Evolutionary conservation across 495 filamentous ascomycete species (phyloP), one percentile per base, ranked within the genome.

Genomic region (Penicillium nucicola): DNA sequence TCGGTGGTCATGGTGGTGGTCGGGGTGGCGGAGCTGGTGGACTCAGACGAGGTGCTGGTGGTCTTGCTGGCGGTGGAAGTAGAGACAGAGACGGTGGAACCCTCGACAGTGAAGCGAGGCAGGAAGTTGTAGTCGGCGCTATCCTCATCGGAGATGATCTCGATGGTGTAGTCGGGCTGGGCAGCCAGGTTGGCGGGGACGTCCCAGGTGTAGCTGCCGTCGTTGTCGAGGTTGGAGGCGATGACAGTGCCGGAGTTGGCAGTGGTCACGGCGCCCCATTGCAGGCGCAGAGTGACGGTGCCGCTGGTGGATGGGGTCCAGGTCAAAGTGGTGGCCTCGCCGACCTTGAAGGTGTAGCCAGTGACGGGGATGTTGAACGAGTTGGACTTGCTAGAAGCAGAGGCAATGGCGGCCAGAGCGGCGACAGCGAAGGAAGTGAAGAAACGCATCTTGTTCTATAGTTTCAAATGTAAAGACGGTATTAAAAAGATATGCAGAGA

Each of bases 11-110:
- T 42, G 52, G 46, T 64, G 61, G 17, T 74, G 61, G 18, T 84
- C 67, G 56, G 89, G 88, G 53, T 90, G 75, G 55, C 80, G 74
- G 20, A 90, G 69, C 12, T 52, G n/a, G 65, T 51, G 10, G 57
- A 52, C 14, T 48, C 30, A 9, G 63, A 52, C 13, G 42, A 36
- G 17, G 46, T 42, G 11, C 53, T 47, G 1, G 45, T 52, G n/a
- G 65, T 68, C n/a, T 75, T 56, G 50, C 55, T 55, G 12, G 68
- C 46, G 7, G 65, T 61, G 11, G 53, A 37, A 19, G 53, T 45
- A 6, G 72, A 55, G 2, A 65, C 53, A 3, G 68, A 61, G 20
- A 63, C 76, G 41, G 72, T 75, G 22, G 68, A 64, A 22, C 79
- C 82, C 18, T 76, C 60, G 23, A 87, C 72, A 20, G 65, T 58